phyloP scores from a whole-genome alignment of 768 basidiomycete species.

The Phlebiopsis gigantea region DNA sequence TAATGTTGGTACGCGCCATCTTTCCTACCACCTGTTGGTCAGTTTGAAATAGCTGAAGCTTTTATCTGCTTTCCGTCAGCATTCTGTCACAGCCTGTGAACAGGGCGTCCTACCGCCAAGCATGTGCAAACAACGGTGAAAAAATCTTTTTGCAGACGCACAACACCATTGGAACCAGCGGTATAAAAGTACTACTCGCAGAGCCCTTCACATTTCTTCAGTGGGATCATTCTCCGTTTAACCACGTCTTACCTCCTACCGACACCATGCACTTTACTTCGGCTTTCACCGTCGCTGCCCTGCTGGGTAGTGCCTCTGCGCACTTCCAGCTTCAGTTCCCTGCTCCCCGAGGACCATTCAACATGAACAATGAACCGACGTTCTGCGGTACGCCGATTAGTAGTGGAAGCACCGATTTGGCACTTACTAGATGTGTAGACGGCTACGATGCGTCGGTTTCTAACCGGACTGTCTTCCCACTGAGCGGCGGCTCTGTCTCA shows the following conservation, averaged over 20 bases:
- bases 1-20: too few species aligned
- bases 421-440: conserved; percentile 35
- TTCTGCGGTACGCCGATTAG: conserved; percentile 54
- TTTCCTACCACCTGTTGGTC: too few species aligned
- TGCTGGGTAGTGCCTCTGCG: conserved; percentile 33
- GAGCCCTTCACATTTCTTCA: background rate
- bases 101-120: conserved; percentile 7
- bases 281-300: conserved; percentile 30
- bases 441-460: conserved; percentile 49
- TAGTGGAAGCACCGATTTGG: background rate
- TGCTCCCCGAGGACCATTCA: conserved; percentile 63
- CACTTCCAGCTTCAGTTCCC: conserved; percentile 85
- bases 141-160: conserved; percentile 22
- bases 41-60: background rate
- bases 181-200: conserved; percentile 5
- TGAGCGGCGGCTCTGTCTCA: conserved; percentile 54
- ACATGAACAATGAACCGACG: conserved; percentile 45
- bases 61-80: background rate
- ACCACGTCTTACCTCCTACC: background rate
- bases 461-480: conserved; percentile 66
- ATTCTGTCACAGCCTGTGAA: background rate
- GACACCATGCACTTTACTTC: conserved; percentile 30
- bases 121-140: conserved; percentile 20
- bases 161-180: background rate
- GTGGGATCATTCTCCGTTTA: background rate